phyloP scores from a whole-genome alignment of 371 early-diverging fungal genomes.

The Lichtheimia corymbifera region DNA sequence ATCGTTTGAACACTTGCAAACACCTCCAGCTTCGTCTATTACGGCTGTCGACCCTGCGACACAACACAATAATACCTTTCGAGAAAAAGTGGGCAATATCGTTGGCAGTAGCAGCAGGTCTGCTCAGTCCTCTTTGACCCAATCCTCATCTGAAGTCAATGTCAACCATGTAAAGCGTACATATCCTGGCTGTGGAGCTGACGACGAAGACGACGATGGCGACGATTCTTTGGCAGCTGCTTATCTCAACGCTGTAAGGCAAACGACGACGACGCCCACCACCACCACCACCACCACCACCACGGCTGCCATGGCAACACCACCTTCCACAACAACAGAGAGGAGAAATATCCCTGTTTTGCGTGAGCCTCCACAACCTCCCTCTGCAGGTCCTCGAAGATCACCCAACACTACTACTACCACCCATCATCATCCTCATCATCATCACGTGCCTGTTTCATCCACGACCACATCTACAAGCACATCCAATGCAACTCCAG shows the following conservation, averaged over 20 bases:
- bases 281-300: too few relatives aligned
- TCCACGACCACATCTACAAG: too few relatives aligned
- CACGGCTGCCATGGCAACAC: slow-evolving; percentile 6
- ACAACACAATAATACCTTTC: slow-evolving; percentile 24
- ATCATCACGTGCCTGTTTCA: neutral
- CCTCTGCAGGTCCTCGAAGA: slow-evolving; percentile 6
- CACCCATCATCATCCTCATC: neutral
- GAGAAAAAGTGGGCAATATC: slow-evolving; percentile 42
- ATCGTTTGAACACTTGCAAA: slow-evolving; percentile 22
- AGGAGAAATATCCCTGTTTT: slow-evolving; percentile 24
- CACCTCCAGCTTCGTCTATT: slow-evolving; percentile 11
- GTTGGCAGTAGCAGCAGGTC: slow-evolving; percentile 26
- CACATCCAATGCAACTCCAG: slow-evolving; percentile 2
- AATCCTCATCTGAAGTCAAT: neutral
- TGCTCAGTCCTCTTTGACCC: slow-evolving; percentile 7
- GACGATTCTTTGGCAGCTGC: slow-evolving; percentile 18
- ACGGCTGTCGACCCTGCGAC: neutral
- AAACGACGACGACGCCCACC: too few relatives aligned
- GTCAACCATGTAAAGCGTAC: slow-evolving; percentile 1
- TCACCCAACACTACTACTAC: neutral
- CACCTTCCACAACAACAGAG: neutral
- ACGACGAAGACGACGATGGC: slow-evolving; percentile 22
- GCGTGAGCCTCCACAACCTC: slow-evolving; percentile 41
- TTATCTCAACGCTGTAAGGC: slow-evolving; percentile 5
- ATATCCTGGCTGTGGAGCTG: slow-evolving; percentile 19